Conservation (phyloP, 2,329 filamentous ascomycete species). For the Fusarium brachygibbosum region DNA sequence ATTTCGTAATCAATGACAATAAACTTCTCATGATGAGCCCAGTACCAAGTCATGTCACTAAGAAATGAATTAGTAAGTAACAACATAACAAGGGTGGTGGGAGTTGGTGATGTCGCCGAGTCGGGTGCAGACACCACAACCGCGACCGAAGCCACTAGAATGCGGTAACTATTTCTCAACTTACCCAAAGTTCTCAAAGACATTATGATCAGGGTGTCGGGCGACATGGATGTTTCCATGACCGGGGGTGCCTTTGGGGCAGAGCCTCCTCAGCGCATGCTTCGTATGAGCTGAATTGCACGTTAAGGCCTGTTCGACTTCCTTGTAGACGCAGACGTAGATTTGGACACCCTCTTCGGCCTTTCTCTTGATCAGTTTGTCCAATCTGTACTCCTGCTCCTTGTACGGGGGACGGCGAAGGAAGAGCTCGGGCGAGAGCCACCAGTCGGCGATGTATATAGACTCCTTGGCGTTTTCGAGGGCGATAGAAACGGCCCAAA, state of each 20-base stretch:
- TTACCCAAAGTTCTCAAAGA: slow-evolving; percentile 86
- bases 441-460: slow-evolving; percentile 98
- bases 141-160: background rate
- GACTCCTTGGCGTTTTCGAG: slow-evolving; percentile 91
- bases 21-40: slow-evolving; percentile 98
- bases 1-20: slow-evolving; percentile 92
- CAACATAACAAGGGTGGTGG: background rate
- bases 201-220: slow-evolving; percentile 94
- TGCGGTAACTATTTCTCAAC: background rate
- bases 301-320: slow-evolving; percentile 83
- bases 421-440: slow-evolving; percentile 91
- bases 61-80: background rate
- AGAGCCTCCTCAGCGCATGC: slow-evolving; percentile 69
- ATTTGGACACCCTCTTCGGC: slow-evolving; percentile 96
- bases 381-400: slow-evolving; percentile 88
- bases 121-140: background rate
- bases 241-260: slow-evolving; percentile 83
- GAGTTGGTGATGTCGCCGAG: background rate
- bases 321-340: slow-evolving; percentile 92
- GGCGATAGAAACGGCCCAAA: slow-evolving; percentile 91
- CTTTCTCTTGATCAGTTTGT: slow-evolving; percentile 86
- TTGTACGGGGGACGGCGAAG: slow-evolving; percentile 84
- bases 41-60: slow-evolving; percentile 84
- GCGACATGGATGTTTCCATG: slow-evolving; percentile 90
- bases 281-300: slow-evolving; percentile 97